Conservation (phyloP, 805 yeast genomes). For the Isabelozyma heimii region DNA sequence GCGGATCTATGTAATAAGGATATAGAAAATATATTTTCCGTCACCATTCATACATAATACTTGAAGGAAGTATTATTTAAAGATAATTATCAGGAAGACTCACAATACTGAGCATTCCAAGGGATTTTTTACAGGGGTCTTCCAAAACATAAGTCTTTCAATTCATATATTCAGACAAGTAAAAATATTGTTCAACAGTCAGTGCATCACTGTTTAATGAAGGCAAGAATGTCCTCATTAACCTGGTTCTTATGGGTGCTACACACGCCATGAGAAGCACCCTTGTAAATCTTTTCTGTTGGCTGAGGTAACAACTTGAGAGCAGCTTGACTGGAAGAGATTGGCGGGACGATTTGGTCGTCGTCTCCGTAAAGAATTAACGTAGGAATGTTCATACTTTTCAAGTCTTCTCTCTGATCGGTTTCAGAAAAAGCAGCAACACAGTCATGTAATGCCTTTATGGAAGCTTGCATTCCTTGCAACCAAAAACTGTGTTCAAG, state of each 20-base stretch:
- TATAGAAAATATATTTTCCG: no score
- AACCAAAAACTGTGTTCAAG: constrained; percentile 12
- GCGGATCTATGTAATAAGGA: no score
- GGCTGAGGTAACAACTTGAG: constrained; percentile 9
- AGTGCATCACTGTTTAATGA: constrained; percentile 1
- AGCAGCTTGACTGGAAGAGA: constrained; percentile 10
- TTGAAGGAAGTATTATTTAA: no score
- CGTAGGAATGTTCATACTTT: constrained; percentile 10
- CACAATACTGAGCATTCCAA: no score
- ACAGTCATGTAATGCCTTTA: constrained; percentile 12
- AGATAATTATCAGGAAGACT: no score
- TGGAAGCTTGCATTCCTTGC: constrained; percentile 14
- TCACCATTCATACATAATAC: no score
- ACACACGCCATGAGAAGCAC: constrained; percentile 13
- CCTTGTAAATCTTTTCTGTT: constrained; percentile 6
- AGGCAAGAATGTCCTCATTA: constrained; percentile 7
- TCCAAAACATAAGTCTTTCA: no score
- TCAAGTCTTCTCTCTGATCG: constrained; percentile 11
- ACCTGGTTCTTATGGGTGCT: constrained; percentile 10
- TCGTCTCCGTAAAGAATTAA: constrained; percentile 12
- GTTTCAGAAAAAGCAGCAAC: constrained; percentile 12
- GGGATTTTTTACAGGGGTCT: no score
- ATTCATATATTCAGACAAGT: no score
- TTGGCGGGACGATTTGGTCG: constrained; percentile 13
- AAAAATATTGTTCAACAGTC: no score